phyloP scores from a whole-genome alignment of 2,329 filamentous ascomycete genomes.

The Rutstroemia sp. region DNA sequence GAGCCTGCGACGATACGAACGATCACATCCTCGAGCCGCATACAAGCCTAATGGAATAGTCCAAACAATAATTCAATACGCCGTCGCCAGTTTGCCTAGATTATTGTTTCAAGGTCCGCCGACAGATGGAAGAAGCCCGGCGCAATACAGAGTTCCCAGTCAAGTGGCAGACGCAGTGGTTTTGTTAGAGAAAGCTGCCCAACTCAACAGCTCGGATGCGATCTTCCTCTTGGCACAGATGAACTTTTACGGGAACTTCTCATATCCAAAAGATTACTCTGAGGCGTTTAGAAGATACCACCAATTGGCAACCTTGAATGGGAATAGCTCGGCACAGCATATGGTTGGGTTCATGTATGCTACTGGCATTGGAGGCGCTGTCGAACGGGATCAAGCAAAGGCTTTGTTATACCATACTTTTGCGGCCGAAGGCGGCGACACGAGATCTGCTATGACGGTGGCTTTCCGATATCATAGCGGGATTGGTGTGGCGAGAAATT shows the following conservation, averaged over 20 bases:
- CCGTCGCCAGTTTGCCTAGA: slow-evolving; percentile 52
- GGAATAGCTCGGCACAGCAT: slow-evolving; percentile 88
- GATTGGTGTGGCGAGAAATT: slow-evolving; percentile 78
- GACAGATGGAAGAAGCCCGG: slow-evolving; percentile 13
- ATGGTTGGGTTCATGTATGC: slow-evolving; percentile 96
- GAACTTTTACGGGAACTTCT: slow-evolving; percentile 95
- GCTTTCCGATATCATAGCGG: slow-evolving; percentile 80
- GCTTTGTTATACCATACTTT: slow-evolving; percentile 92
- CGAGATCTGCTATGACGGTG: slow-evolving; percentile 85
- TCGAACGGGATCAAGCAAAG: slow-evolving; percentile 81
- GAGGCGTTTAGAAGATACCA: slow-evolving; percentile 77
- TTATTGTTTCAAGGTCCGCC: slow-evolving; percentile 58
- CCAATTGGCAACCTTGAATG: slow-evolving; percentile 64
- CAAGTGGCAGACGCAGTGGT: slow-evolving; percentile 50
- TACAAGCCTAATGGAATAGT: slow-evolving; percentile 50
- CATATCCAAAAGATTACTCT: slow-evolving; percentile 73
- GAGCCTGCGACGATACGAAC: slow-evolving; percentile 28
- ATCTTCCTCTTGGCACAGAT: slow-evolving; percentile 86
- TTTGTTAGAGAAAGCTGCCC: slow-evolving; percentile 51
- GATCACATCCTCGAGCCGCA: slow-evolving; percentile 21
- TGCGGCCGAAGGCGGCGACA: slow-evolving; percentile 76
- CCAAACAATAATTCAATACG: slow-evolving; percentile 51
- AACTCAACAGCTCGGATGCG: slow-evolving; percentile 62
- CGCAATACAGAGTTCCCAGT: slow-evolving; percentile 36
- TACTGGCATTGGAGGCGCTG: slow-evolving; percentile 76